phyloP scores from a whole-genome alignment of 768 basidiomycete species.

The Mycena leptocephala region DNA sequence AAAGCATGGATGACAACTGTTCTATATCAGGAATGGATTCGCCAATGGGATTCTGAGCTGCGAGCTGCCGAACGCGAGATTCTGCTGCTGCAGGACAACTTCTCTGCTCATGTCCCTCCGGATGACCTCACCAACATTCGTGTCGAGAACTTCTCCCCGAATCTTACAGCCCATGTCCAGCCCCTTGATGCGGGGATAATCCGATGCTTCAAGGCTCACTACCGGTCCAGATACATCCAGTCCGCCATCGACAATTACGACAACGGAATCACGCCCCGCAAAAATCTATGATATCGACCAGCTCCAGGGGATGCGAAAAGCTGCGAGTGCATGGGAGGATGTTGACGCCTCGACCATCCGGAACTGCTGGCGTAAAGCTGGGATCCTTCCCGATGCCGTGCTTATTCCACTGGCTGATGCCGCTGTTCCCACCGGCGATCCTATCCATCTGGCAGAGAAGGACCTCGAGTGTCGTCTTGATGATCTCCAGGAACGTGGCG shows the following conservation, averaged over 20 bases:
- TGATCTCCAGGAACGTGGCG: constrained; percentile 32
- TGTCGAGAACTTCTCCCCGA: constrained; percentile 37
- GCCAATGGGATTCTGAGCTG: constrained; percentile 16
- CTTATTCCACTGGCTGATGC: constrained; percentile 43
- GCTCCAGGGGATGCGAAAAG: constrained; percentile 50
- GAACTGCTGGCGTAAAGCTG: constrained; percentile 51
- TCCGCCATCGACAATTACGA: constrained; percentile 50
- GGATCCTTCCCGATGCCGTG: constrained; percentile 41
- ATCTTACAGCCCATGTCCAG: constrained; percentile 42
- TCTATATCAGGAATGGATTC: constrained; percentile 54
- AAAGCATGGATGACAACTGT: constrained; percentile 57
- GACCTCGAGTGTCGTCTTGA: constrained; percentile 27
- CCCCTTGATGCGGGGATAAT: constrained; percentile 42
- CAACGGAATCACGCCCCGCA: constrained; percentile 43
- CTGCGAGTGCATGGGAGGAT: constrained; percentile 43
- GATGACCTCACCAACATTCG: constrained; percentile 24
- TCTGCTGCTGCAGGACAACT: constrained; percentile 40
- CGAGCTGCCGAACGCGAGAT: constrained; percentile 24
- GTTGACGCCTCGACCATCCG: constrained; percentile 42
- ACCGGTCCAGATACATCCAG: constrained; percentile 44
- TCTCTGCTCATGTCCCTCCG: constrained; percentile 27
- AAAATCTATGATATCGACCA: constrained; percentile 57
- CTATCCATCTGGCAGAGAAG: constrained; percentile 32
- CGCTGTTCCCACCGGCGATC: constrained; percentile 38
- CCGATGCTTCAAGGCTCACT: constrained; percentile 48